Evolutionary conservation across 352 stramenopile species (phyloP).

Genomic region (Phytophthora foliorum): DNA sequence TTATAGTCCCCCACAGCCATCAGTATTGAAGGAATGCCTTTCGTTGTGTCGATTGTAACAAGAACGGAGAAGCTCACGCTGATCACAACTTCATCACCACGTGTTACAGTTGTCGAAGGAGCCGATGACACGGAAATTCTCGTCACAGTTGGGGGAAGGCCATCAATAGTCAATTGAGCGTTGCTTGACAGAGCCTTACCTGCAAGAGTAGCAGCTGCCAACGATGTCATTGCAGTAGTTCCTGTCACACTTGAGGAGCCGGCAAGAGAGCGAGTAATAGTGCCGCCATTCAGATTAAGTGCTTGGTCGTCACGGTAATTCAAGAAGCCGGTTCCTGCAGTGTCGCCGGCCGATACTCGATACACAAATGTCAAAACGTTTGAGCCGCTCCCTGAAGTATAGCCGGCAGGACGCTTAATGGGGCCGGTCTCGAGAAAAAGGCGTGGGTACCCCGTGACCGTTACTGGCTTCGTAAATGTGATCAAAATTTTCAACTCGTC

Average conservation of each 20-base stretch:
- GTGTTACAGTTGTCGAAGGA: slow-evolving; percentile 50
- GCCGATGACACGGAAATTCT: slow-evolving; percentile 49
- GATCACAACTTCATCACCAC: slow-evolving; percentile 57
- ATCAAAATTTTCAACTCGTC: slow-evolving; percentile 72
- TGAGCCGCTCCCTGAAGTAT: slow-evolving; percentile 66
- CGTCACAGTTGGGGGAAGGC: slow-evolving; percentile 53
- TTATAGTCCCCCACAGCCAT: slow-evolving; percentile 72
- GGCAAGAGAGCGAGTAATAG: slow-evolving; percentile 53
- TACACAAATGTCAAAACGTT: slow-evolving; percentile 81
- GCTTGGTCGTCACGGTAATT: slow-evolving; percentile 75
- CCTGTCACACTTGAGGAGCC: slow-evolving; percentile 11
- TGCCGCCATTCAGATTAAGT: slow-evolving; percentile 73
- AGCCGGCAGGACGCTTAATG: slow-evolving; percentile 75
- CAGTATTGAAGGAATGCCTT: slow-evolving; percentile 63
- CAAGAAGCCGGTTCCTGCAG: slow-evolving; percentile 54
- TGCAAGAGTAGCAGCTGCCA: slow-evolving; percentile 44
- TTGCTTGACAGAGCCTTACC: slow-evolving; percentile 59
- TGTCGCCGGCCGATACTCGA: slow-evolving; percentile 71
- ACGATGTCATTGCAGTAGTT: slow-evolving; percentile 44
- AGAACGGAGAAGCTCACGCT: slow-evolving; percentile 71
- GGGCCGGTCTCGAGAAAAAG: slow-evolving; percentile 78
- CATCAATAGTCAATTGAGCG: slow-evolving; percentile 65
- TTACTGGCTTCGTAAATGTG: slow-evolving; percentile 84
- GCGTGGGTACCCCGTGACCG: slow-evolving; percentile 68
- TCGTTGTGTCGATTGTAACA: slow-evolving; percentile 64